Base-by-base conservation (phyloP, 768 basidiomycete genomes). In the Cyclocybe cylindracea region DNA sequence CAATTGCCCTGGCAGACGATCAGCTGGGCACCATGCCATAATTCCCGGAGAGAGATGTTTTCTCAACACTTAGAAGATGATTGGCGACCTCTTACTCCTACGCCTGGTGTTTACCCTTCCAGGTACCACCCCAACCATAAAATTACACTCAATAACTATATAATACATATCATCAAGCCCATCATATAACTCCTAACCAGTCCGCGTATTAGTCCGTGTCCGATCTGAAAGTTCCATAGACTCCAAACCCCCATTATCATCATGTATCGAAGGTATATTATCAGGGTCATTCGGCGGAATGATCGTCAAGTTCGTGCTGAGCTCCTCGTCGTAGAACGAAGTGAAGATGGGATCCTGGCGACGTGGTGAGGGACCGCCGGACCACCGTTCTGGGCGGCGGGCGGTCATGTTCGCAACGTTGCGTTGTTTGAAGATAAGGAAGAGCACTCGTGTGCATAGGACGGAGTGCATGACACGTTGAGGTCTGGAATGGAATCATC, bases 391-490 rank as follows among this genome's bases (percentile, higher is more conserved):
- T 41, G 7, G 51, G 56, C 10, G 53, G 19, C 61, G 58, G 14
- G 57, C 61, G 7, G 59, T 61, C 46, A 65, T 48, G 39, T 49
- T 52, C 8, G 58, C 29, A 18, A 52, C 46, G 24, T 58, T 48
- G 29, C 67, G 66, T 58, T 66, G 66, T 16, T 67, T 64, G 8
- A 71, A 61, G 38, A 78, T 75, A 32, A 71, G 65, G 37, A 78
- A 61, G 5, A 78, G 66, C 14, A 77, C 73, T 19, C 75, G 70
- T 31, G 61, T 74, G 58, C 72, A 74, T 37, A 77, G 59, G 10
- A 76, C 62, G 10, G 73, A 75, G 57, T 77, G 76, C n/a, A 76
- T 54, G 24, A 75, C 72, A 33, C 75, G 71, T 55, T 77, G 75
- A 5, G 72, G 72, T 10, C 73, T 77, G 35, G 10, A 24, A 37